A percentile compares a stretch with the other conserved stretches of the same genome.
phyloP scores from a whole-genome alignment of 208 protist genomes.

The Eutreptiella sp. region DNA sequence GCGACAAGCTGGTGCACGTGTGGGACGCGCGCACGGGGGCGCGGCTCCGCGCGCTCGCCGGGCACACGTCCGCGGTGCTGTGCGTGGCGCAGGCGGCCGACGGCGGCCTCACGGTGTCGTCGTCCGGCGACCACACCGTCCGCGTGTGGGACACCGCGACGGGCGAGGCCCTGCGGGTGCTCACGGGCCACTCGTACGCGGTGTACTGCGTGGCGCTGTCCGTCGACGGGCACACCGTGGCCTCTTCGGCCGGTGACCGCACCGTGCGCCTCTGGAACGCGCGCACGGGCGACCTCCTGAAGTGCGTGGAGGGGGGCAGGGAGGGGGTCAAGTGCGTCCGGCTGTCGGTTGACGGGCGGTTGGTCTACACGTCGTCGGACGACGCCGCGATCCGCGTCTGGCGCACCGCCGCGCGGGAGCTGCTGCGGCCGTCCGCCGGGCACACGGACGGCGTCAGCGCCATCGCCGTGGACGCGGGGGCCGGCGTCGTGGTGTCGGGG shows the following conservation, averaged over 20 bases:
- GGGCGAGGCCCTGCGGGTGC: slow-evolving; percentile 3
- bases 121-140: slow-evolving; percentile 32
- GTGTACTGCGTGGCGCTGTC: slow-evolving; percentile 34
- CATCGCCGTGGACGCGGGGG: slow-evolving; percentile 29
- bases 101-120: slow-evolving; percentile 20
- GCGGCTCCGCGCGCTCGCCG: slow-evolving; percentile 16
- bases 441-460: slow-evolving; percentile 36
- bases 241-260: slow-evolving; percentile 22
- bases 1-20: slow-evolving; percentile 25
- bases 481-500: slow-evolving; percentile 22
- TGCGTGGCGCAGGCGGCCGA: slow-evolving; percentile 30
- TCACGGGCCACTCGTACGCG: slow-evolving; percentile 35
- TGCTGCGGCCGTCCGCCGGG: slow-evolving; percentile 10
- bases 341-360: slow-evolving; percentile 22
- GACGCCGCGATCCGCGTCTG: slow-evolving; percentile 36
- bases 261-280: slow-evolving; percentile 34
- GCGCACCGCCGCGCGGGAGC: slow-evolving; percentile 16
- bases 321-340: slow-evolving; percentile 36
- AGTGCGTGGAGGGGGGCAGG: slow-evolving; percentile 21
- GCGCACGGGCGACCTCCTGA: too few relatives aligned
- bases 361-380: slow-evolving; percentile 23
- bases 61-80: slow-evolving; percentile 25
- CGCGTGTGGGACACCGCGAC: slow-evolving; percentile 32
- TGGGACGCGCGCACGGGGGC: slow-evolving; percentile 20
- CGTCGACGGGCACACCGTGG: slow-evolving; percentile 27